phyloP scores from a whole-genome alignment of 2,329 filamentous ascomycete genomes.

The Massarina eburnea region DNA sequence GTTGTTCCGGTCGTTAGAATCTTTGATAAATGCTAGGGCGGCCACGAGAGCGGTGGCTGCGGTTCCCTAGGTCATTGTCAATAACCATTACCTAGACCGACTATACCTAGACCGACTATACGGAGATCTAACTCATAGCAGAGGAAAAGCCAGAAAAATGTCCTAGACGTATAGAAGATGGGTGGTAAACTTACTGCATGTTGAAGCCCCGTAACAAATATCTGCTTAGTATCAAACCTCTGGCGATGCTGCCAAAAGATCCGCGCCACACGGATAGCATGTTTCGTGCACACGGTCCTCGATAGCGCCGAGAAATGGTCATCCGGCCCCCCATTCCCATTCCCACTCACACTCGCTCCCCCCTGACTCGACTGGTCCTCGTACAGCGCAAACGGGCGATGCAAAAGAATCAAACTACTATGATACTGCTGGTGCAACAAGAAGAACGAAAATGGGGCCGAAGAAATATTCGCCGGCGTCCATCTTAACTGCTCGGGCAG shows the following conservation, averaged over 20 bases:
- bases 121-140: neutral
- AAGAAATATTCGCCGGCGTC: conserved; percentile 40
- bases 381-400: conserved; percentile 57
- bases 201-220: conserved; percentile 55
- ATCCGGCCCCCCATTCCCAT: conserved; percentile 31
- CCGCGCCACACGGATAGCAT: conserved; percentile 55
- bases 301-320: conserved; percentile 52
- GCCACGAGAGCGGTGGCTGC: conserved; percentile 58
- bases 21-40: conserved; percentile 45
- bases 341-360: conserved; percentile 26
- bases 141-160: neutral
- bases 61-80: conserved; percentile 43
- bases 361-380: conserved; percentile 43
- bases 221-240: conserved; percentile 54
- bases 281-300: conserved; percentile 57
- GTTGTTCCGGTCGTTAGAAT: conserved; percentile 41
- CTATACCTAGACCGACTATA: neutral
- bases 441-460: conserved; percentile 50
- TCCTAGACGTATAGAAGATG: neutral
- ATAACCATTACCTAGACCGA: neutral
- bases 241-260: conserved; percentile 60
- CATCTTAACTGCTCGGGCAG: conserved; percentile 50
- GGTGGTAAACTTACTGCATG: conserved; percentile 46
- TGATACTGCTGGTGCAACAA: conserved; percentile 60
- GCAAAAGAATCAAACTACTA: conserved; percentile 55